A percentile compares a stretch with the other conserved stretches of the same genome.
Evolutionary conservation across 495 filamentous ascomycete genomes (phyloP).

Genomic region (Astrocystis sublimbata): DNA sequence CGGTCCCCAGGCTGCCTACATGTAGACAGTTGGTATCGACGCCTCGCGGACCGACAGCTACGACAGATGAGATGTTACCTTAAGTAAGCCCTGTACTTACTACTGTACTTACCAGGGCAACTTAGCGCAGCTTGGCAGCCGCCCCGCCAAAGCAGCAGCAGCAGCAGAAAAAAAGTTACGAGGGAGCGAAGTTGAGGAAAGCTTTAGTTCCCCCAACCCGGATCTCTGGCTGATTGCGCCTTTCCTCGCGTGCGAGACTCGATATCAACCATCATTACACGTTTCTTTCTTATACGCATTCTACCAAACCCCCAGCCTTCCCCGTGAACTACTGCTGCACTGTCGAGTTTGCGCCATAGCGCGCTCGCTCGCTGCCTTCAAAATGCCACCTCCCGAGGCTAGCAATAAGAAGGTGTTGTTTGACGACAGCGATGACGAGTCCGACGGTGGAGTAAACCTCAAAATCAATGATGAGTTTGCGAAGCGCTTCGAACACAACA

Average conservation of each 20-base stretch:
- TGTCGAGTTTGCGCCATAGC: not conserved
- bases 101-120: too few species aligned
- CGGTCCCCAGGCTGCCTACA: too few species aligned
- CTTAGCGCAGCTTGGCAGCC: constrained; percentile 5
- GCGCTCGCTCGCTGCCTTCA: constrained; percentile 5
- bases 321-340: not conserved
- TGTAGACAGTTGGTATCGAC: too few species aligned
- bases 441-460: constrained; percentile 58
- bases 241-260: not conserved
- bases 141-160: constrained; percentile 15
- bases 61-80: too few species aligned
- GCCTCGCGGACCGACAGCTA: constrained; percentile 32
- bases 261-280: not conserved
- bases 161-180: constrained; percentile 36
- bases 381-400: constrained; percentile 28
- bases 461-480: constrained; percentile 92
- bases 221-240: not conserved
- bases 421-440: constrained; percentile 50
- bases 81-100: too few species aligned
- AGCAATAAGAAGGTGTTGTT: constrained; percentile 37
- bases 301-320: not conserved
- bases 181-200: too few species aligned
- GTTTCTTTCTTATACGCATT: not conserved
- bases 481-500: constrained; percentile 89
- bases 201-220: constrained; percentile 7